These are phyloP conservation scores for Globisporangium recalcitrans DNA, from an alignment of 352 stramenopile species.

Conservation along the genomic window DNA sequence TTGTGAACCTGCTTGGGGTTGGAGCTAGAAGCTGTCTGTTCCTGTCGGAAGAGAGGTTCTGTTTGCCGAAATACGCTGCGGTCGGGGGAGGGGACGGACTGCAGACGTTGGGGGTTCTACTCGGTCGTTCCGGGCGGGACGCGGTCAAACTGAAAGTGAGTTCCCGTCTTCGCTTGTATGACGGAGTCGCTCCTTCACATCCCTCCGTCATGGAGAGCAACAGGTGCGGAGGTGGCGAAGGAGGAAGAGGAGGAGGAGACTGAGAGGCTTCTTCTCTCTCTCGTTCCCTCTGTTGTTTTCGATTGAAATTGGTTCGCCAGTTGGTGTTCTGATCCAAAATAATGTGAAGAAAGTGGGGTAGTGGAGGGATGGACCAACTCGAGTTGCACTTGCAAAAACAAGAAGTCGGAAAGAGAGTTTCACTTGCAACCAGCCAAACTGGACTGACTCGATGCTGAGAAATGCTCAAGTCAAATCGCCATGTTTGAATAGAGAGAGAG, in stretches of 20 bases:
- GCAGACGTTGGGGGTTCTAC: conserved; percentile 10
- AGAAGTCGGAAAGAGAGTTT: conserved; percentile 1
- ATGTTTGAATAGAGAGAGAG: not conserved
- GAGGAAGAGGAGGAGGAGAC: not conserved
- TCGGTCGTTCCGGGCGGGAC: conserved; percentile 4
- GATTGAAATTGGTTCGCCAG: not conserved
- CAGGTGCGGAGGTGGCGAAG: too few relatives aligned
- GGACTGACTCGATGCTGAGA: conserved; percentile 10
- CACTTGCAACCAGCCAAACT: not conserved
- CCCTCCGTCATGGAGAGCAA: not conserved
- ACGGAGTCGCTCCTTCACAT: not conserved
- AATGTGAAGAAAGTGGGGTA: not conserved
- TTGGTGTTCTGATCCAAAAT: not conserved
- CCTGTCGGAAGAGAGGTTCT: not conserved
- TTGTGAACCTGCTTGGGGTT: not conserved
- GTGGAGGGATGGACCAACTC: not conserved
- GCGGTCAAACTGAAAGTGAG: conserved; percentile 16
- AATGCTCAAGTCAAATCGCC: not conserved
- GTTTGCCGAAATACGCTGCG: conserved; percentile 10
- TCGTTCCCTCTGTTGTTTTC: not conserved
- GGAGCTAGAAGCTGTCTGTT: not conserved
- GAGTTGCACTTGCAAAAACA: not conserved
- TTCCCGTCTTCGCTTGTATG: not conserved
- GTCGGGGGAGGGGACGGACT: not conserved
- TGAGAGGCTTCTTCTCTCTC: too few relatives aligned